phyloP scores from a whole-genome alignment of 495 filamentous ascomycete genomes.

The Choiromyces venosus region DNA sequence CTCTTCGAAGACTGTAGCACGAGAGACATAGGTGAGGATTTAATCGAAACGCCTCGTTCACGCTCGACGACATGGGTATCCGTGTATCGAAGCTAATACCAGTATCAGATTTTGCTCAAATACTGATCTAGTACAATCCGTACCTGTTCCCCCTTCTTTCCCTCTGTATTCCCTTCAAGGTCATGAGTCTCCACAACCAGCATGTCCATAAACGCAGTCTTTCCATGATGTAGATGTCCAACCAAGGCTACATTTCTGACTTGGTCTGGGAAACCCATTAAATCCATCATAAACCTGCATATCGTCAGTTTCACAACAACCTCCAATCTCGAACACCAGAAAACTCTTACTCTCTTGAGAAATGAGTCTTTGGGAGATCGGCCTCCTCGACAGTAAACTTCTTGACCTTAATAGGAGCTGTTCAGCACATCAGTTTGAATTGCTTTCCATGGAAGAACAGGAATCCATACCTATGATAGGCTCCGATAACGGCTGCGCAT shows the following conservation, averaged over 20 bases:
- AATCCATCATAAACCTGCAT: constrained; percentile 75
- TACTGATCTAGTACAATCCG: neutral
- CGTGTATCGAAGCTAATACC: constrained; percentile 78
- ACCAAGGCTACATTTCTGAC: constrained; percentile 86
- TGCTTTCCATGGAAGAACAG: constrained; percentile 6
- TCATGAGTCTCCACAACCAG: constrained; percentile 91
- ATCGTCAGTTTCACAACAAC: neutral
- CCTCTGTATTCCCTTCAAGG: constrained; percentile 69
- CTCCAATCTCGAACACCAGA: neutral
- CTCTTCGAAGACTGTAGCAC: constrained; percentile 79
- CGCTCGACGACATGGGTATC: constrained; percentile 85
- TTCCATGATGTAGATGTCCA: constrained; percentile 93
- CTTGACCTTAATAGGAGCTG: constrained; percentile 80
- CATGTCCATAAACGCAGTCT: constrained; percentile 98
- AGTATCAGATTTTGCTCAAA: constrained; percentile 9
- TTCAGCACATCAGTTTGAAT: constrained; percentile 35
- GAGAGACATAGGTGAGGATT: constrained; percentile 89
- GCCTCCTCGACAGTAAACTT: constrained; percentile 91
- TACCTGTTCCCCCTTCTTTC: constrained; percentile 71
- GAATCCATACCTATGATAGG: constrained; percentile 62
- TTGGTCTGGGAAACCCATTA: constrained; percentile 93
- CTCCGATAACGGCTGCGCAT: constrained; percentile 83
- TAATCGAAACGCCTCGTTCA: constrained; percentile 86
- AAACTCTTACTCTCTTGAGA: constrained; percentile 56
- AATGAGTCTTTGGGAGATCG: constrained; percentile 81